These are phyloP conservation scores for Entophlyctis helioformis DNA, from an alignment of 192 early-diverging fungal genomes.

Conservation along the genomic window DNA sequence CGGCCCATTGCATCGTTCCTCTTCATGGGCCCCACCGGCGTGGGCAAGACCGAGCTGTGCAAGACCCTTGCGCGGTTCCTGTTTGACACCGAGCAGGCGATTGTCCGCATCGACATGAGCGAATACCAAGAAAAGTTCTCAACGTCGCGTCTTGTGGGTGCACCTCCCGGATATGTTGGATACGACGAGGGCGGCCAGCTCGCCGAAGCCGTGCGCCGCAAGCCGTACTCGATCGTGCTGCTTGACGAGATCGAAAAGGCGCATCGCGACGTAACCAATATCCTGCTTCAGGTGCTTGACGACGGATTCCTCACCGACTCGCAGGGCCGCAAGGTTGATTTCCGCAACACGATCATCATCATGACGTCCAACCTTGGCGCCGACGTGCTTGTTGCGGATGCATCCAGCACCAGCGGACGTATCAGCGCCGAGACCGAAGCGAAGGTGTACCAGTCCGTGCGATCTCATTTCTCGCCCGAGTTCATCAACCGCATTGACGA, in stretches of 20 bases:
- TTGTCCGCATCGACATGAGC: slow-evolving; percentile 84
- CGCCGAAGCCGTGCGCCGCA: slow-evolving; percentile 71
- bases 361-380: slow-evolving; percentile 71
- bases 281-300: slow-evolving; percentile 78
- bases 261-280: slow-evolving; percentile 62
- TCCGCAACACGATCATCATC: slow-evolving; percentile 80
- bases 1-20: slow-evolving; percentile 77
- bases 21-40: slow-evolving; percentile 83
- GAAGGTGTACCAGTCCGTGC: slow-evolving; percentile 31
- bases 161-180: slow-evolving; percentile 85
- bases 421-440: slow-evolving; percentile 1
- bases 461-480: slow-evolving; percentile 60
- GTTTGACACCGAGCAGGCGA: slow-evolving; percentile 82
- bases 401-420: neutral
- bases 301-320: slow-evolving; percentile 80
- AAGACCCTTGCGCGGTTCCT: slow-evolving; percentile 45
- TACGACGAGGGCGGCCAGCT: slow-evolving; percentile 86
- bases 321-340: slow-evolving; percentile 72
- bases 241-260: slow-evolving; percentile 94
- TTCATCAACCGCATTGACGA: slow-evolving; percentile 84
- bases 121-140: slow-evolving; percentile 79
- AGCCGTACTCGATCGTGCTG: slow-evolving; percentile 74
- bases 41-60: slow-evolving; percentile 52
- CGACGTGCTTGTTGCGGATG: slow-evolving; percentile 6
- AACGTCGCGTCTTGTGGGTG: slow-evolving; percentile 71